A percentile compares a stretch with the other conserved stretches of the same genome.
These are phyloP conservation scores for Trichoderma brevicompactum DNA, from an alignment of 2,329 filamentous ascomycete genomes.

Conservation along the genomic window DNA sequence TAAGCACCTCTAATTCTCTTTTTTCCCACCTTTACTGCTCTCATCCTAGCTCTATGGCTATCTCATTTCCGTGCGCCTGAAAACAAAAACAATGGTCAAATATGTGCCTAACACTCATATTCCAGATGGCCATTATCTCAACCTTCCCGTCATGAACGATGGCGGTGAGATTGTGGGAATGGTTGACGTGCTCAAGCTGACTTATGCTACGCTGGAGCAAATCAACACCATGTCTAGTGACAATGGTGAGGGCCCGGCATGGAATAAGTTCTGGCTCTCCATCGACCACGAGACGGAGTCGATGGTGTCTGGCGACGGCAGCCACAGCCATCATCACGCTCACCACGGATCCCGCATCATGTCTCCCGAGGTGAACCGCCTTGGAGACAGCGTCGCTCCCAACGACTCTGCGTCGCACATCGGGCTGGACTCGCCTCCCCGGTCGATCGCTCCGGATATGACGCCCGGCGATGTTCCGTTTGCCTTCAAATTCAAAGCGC, in stretches of 20 bases:
- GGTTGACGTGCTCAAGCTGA: slow-evolving; percentile 98
- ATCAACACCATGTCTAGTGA: slow-evolving; percentile 91
- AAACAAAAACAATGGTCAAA: slow-evolving; percentile 22
- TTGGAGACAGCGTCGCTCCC: slow-evolving; percentile 82
- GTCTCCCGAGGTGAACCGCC: slow-evolving; percentile 78
- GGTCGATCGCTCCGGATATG: slow-evolving; percentile 63
- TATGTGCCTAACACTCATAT: slow-evolving; percentile 25
- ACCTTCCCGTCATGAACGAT: slow-evolving; percentile 98
- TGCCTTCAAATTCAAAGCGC: slow-evolving; percentile 98
- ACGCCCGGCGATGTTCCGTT: slow-evolving; percentile 76
- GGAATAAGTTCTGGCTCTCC: slow-evolving; percentile 99
- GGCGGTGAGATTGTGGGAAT: slow-evolving; percentile 97
- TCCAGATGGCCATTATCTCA: slow-evolving; percentile 94
- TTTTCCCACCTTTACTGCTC: neutral
- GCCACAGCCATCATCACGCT: slow-evolving; percentile 66
- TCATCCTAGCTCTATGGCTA: slow-evolving; percentile 9
- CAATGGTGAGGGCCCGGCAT: slow-evolving; percentile 92
- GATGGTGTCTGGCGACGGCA: slow-evolving; percentile 89
- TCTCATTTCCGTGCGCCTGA: neutral
- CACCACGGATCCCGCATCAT: slow-evolving; percentile 73
- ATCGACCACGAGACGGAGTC: slow-evolving; percentile 95
- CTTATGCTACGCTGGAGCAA: slow-evolving; percentile 96
- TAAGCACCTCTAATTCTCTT: slow-evolving; percentile 51
- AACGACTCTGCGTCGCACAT: slow-evolving; percentile 94
- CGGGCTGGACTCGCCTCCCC: slow-evolving; percentile 76